Evolutionary conservation across 2,329 filamentous ascomycete genomes (phyloP), one percentile per base, ranked within the genome.

Genomic region (Pyricularia sp.): DNA sequence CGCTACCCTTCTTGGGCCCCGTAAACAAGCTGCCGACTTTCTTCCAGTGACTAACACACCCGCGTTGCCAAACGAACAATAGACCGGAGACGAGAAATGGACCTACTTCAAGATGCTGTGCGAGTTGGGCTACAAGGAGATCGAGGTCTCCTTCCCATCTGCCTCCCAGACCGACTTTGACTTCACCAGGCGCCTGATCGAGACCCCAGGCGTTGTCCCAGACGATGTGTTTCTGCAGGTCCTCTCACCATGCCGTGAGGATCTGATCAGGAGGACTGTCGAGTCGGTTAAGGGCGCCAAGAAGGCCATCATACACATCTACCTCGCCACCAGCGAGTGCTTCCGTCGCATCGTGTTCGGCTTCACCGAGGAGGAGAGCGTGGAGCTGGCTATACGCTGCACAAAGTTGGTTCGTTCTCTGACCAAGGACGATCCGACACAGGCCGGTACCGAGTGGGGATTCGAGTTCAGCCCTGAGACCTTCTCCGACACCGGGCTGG

Each of bases 51-150:
- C 64, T 68, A 36, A 25, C 36, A 66, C 12, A 23, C 23, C 25
- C 42, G 14, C 25, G 10, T 55, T n/a, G 33, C 2, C 30, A 25
- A 25, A 14, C 59, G n/a, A 64, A 69, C 26, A 25, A 69, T 68
- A 95, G 92, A 95, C 93, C 76, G 93, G 93, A 73, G 92, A 97
- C 66, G 93, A 97, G 84, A 98, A 98, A 82, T 95, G 91, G 88
- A 84, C 85, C 71, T 98, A 94, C 85, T 98, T 98, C 84, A 90
- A 94, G 81, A 96, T 97, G 93, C 88, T 98, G 68, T 88, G 90
- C 75, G 89, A 94, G 71, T 85, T 97, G 66, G 94, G 95, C 74
- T 98, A 96, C 85, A 98, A 97, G 82, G 94, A 98, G 81, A 97
- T 98, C 73, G 94, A 98, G 78, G 91, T 97, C 25, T 95, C 94